Conservation (phyloP, 129 eudicot genomes). For the Helichrysum umbraculigerum region DNA sequence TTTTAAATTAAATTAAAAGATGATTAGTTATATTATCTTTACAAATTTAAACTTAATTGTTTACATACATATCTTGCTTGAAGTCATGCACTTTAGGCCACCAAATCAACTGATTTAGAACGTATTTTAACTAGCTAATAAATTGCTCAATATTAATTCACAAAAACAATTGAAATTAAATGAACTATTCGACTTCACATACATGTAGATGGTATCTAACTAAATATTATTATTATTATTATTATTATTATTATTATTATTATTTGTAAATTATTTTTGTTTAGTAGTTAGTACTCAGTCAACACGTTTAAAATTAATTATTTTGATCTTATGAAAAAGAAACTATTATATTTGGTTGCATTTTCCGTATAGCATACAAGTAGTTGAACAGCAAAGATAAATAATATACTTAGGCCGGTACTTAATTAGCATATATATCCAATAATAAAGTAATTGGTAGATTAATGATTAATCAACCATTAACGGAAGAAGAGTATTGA, state of each 20-base stretch:
- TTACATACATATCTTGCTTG: neutral
- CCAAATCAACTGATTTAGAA: conserved; percentile 18
- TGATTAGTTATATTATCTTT: neutral
- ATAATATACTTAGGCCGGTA: too few relatives aligned
- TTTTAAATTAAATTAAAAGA: neutral
- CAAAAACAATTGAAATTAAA: neutral
- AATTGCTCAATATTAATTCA: neutral
- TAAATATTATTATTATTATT: neutral
- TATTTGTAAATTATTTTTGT: neutral
- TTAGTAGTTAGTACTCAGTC: neutral
- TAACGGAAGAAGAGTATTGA: neutral
- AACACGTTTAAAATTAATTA: neutral
- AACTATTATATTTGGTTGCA: neutral
- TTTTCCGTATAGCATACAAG: conserved; percentile 5
- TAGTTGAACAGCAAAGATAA: conserved; percentile 21
- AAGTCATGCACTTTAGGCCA: conserved; percentile 24
- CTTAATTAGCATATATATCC: neutral
- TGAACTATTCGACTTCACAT: conserved; percentile 15
- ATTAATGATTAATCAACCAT: neutral
- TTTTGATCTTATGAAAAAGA: neutral
- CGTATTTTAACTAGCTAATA: neutral
- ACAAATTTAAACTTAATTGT: neutral
- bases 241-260: neutral
- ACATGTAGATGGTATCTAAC: conserved; percentile 8
- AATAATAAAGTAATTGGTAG: neutral